A percentile compares a stretch with the other conserved stretches of the same genome.
Evolutionary conservation across 768 basidiomycete genomes (phyloP).

Genomic region (Russula brevipes): DNA sequence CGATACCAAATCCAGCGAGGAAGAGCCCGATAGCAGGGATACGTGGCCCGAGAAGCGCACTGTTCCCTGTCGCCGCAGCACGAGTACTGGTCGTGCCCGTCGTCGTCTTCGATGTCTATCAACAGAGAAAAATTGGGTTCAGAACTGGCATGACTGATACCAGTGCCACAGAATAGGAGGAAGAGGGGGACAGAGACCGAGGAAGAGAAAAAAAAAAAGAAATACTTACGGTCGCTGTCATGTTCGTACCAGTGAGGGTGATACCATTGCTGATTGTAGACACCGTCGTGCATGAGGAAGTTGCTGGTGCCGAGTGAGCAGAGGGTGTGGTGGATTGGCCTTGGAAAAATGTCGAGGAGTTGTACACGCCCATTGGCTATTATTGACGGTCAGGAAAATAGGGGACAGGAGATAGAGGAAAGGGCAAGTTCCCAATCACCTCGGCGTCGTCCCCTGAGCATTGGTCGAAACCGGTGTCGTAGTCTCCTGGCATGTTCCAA

Average conservation of each 20-base stretch:
- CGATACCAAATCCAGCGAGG: not conserved
- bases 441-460: not conserved
- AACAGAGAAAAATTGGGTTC: not conserved
- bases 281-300: not conserved
- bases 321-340: not conserved
- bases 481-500: not conserved
- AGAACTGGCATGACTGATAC: not conserved
- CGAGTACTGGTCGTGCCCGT: no score
- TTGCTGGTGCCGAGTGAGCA: not conserved
- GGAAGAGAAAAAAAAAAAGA: not conserved
- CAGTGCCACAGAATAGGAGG: not conserved
- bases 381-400: not conserved
- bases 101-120: not conserved
- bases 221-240: not conserved
- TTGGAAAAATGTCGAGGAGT: not conserved
- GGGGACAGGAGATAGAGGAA: not conserved
- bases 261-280: not conserved
- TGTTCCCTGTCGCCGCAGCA: not conserved
- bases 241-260: not conserved
- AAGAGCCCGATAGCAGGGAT: not conserved
- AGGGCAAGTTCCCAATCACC: not conserved
- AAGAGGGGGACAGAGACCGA: not conserved
- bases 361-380: not conserved
- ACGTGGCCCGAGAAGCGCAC: not conserved
- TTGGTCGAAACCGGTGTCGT: not conserved